Percentiles rank a stretch among this genome's conserved stretches.
Conservation (phyloP, 169 alveolate genomes). For the Plasmodium relictum region DNA sequence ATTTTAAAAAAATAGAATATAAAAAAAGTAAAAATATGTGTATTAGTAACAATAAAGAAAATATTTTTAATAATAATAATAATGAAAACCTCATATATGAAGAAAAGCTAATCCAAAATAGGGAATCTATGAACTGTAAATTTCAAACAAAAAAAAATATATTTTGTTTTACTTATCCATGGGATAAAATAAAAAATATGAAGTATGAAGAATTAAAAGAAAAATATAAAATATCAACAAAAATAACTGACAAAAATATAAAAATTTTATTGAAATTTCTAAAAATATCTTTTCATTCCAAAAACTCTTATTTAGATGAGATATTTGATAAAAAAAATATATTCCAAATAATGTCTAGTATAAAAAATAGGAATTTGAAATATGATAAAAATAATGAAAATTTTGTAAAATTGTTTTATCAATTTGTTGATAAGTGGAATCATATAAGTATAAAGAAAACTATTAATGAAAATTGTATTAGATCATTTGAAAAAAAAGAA, state of each 20-base stretch:
- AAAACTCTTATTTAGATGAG: neutral
- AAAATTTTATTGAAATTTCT: constrained; percentile 26
- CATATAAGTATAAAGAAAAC: neutral
- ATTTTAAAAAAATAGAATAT: too few relatives aligned
- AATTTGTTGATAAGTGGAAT: neutral
- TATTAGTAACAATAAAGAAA: neutral
- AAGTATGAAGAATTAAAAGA: constrained; percentile 16
- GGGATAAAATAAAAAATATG: constrained; percentile 18
- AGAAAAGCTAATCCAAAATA: neutral
- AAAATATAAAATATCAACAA: constrained; percentile 37
- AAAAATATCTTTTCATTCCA: constrained; percentile 4
- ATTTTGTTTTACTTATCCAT: constrained; percentile 13
- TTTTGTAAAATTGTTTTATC: neutral
- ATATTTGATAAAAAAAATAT: constrained; percentile 2
- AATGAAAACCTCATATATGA: neutral
- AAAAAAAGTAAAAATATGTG: neutral
- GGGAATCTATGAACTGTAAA: neutral
- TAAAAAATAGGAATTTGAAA: neutral
- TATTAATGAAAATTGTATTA: neutral
- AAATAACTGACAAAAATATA: constrained; percentile 41
- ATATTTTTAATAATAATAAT: neutral
- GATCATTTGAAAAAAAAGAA: neutral
- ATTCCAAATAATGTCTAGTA: neutral
- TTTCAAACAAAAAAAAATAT: neutral
- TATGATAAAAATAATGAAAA: neutral